Evolutionary conservation across 108 stramenopile species (phyloP).

Genomic region (Cyclotella cryptica): DNA sequence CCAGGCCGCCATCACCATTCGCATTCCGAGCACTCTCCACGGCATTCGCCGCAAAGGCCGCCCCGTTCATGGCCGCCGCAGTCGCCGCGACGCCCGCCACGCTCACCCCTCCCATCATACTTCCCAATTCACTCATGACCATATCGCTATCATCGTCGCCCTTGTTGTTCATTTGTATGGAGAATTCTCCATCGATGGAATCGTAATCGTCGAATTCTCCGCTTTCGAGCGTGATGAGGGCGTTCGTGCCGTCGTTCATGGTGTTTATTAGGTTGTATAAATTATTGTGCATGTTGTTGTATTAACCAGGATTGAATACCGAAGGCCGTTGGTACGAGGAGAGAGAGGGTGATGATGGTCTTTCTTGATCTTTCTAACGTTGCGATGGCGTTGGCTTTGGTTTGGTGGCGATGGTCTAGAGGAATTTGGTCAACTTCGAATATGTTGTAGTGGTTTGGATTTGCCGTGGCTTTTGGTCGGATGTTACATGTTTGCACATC

Average conservation of each 20-base stretch:
- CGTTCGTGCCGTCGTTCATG: background rate
- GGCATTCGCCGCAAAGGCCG: background rate
- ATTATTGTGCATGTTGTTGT: too few species aligned
- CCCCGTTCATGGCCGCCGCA: background rate
- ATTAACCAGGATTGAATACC: too few species aligned
- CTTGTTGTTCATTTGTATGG: slow-evolving; percentile 1
- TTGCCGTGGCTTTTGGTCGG: too few species aligned
- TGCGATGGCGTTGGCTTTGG: too few species aligned
- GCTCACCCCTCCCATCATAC: slow-evolving; percentile 8
- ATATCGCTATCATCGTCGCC: background rate
- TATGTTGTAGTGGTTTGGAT: too few species aligned
- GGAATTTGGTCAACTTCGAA: too few species aligned
- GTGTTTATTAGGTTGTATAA: background rate
- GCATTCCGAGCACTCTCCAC: background rate
- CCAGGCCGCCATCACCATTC: background rate
- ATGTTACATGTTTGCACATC: too few species aligned
- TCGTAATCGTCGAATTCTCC: slow-evolving; percentile 37
- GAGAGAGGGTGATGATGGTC: too few species aligned
- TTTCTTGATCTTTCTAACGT: too few species aligned
- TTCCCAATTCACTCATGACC: slow-evolving; percentile 2
- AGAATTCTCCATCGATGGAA: slow-evolving; percentile 26
- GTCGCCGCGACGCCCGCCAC: background rate
- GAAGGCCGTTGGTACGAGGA: too few species aligned
- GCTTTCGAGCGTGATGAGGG: background rate
- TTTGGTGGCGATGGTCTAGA: too few species aligned